phyloP scores from a whole-genome alignment of 345 rosid genomes.

The Lepidium africanum region DNA sequence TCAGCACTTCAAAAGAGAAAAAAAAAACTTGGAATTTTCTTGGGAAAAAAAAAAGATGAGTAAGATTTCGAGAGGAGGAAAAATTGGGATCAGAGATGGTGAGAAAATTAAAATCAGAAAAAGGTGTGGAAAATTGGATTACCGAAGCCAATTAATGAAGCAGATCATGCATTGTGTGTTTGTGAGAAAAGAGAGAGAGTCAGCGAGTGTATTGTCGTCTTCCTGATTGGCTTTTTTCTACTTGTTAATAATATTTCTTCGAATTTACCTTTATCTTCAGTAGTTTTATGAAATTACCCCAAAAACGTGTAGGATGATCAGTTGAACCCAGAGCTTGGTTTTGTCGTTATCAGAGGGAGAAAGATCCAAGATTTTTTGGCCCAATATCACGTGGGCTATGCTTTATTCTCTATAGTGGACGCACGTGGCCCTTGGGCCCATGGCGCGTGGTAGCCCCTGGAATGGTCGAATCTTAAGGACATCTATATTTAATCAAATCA shows the following conservation, averaged over 20 bases:
- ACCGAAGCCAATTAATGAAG: conserved; percentile 15
- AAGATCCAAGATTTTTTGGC: conserved; percentile 12
- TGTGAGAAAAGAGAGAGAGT: background rate
- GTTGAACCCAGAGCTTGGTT: background rate
- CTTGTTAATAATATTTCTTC: background rate
- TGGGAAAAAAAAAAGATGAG: conserved; percentile 11
- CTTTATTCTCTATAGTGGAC: conserved; percentile 24
- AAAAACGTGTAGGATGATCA: background rate
- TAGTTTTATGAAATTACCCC: background rate
- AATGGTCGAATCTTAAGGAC: conserved; percentile 12
- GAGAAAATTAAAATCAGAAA: background rate
- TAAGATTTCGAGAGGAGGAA: background rate
- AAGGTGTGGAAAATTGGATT: background rate
- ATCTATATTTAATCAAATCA: background rate
- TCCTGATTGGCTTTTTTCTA: background rate
- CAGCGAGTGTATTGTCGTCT: conserved; percentile 3
- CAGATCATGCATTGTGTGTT: conserved; percentile 1
- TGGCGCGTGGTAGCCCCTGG: conserved; percentile 11
- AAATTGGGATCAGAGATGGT: conserved; percentile 4
- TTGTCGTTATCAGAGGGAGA: conserved; percentile 2
- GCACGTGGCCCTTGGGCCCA: conserved; percentile 22
- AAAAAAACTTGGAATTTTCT: background rate
- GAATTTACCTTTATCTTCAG: background rate
- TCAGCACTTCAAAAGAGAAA: background rate
- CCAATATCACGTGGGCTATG: conserved; percentile 29